These are phyloP conservation scores for Paulownia fortunei DNA, from an alignment of 257 asterid species.

Conservation along the genomic window DNA sequence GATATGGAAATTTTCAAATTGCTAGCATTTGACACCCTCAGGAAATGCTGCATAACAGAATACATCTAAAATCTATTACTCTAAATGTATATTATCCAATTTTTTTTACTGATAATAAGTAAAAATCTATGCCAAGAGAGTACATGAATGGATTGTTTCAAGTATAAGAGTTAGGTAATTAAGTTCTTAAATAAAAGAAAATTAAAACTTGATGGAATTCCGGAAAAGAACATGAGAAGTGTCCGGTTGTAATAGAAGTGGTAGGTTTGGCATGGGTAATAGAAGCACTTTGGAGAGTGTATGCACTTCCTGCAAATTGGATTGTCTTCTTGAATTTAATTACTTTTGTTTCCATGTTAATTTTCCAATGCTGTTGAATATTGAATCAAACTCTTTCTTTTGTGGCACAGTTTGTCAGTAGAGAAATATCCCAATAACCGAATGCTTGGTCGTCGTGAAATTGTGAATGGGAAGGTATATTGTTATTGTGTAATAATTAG, in stretches of 20 bases:
- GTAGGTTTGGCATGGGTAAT: neutral
- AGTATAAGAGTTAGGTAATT: conserved; percentile 6
- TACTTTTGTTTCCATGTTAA: neutral
- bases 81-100: neutral
- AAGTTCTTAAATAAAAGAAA: conserved; percentile 8
- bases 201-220: neutral
- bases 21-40: conserved; percentile 4
- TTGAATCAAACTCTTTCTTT: conserved; percentile 22
- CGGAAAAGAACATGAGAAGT: conserved; percentile 17
- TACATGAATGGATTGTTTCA: conserved; percentile 7
- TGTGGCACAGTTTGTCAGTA: conserved; percentile 71
- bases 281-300: conserved; percentile 26
- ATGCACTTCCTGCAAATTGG: conserved; percentile 18
- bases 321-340: conserved; percentile 10
- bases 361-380: conserved; percentile 3
- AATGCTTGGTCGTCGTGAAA: conserved; percentile 91
- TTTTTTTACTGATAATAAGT: neutral
- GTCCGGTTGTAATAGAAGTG: conserved; percentile 14
- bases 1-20: neutral
- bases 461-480: conserved; percentile 80
- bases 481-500: conserved; percentile 6
- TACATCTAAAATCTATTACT: conserved; percentile 2
- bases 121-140: neutral
- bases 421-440: conserved; percentile 78
- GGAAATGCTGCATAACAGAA: neutral